These are phyloP conservation scores for Populus hybrid DNA, from an alignment of 441 rosid species.

Conservation along the genomic window DNA sequence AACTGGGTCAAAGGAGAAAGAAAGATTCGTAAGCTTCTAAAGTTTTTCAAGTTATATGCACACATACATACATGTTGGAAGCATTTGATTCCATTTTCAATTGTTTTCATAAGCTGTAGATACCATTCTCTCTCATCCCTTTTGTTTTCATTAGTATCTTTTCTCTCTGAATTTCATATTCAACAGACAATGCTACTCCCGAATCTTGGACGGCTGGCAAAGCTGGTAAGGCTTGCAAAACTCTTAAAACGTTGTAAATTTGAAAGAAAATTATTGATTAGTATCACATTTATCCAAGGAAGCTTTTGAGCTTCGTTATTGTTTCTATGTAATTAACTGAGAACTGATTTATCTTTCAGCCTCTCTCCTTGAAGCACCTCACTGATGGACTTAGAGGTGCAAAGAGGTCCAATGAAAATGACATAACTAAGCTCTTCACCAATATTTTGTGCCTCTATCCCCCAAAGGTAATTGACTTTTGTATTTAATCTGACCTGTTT, in stretches of 20 bases:
- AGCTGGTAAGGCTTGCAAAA: constrained; percentile 61
- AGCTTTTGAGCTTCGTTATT: constrained; percentile 1
- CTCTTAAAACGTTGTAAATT: background rate
- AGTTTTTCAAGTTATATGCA: background rate
- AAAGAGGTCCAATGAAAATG: constrained; percentile 55
- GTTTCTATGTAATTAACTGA: constrained; percentile 7
- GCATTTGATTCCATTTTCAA: background rate
- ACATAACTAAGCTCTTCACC: constrained; percentile 71
- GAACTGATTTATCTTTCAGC: constrained; percentile 44
- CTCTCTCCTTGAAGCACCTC: constrained; percentile 70
- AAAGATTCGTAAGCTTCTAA: background rate
- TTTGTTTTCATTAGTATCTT: background rate
- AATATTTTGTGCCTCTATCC: constrained; percentile 66
- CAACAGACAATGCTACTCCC: constrained; percentile 90
- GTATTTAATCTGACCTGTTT: background rate
- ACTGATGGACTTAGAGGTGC: constrained; percentile 63
- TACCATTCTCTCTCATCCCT: background rate
- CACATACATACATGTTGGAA: background rate
- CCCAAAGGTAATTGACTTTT: constrained; percentile 52
- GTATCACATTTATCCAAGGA: constrained; percentile 3
- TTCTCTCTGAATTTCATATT: constrained; percentile 19
- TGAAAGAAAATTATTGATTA: background rate
- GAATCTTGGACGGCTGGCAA: constrained; percentile 67
- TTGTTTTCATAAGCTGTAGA: background rate
- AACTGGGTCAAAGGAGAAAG: background rate